Conservation (phyloP, 1,284 basidiomycete species). For the Heterobasidion irregulare region DNA sequence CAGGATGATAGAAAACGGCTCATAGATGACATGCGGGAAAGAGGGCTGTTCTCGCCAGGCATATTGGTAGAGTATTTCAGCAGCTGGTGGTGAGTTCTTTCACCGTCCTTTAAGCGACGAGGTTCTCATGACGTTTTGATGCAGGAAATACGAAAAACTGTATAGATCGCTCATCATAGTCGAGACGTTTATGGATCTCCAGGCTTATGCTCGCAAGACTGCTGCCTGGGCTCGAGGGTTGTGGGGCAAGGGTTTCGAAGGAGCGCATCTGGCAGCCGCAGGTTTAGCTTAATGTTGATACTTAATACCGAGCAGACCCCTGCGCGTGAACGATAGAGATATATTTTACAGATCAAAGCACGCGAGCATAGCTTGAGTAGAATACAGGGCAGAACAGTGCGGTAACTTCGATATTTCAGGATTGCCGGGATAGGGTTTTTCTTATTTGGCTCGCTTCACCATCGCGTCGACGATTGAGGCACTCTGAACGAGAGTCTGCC, state of each 20-base stretch:
- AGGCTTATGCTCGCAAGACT: slow-evolving; percentile 52
- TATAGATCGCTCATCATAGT: slow-evolving; percentile 42
- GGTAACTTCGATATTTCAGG: slow-evolving; percentile 24
- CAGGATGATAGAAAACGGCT: slow-evolving; percentile 61
- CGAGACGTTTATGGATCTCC: slow-evolving; percentile 61
- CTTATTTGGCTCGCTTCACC: too few species aligned
- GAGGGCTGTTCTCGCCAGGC: slow-evolving; percentile 42
- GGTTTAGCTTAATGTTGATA: slow-evolving; percentile 36
- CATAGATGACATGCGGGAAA: slow-evolving; percentile 35
- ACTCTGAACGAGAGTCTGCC: slow-evolving; percentile 46
- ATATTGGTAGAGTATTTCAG: slow-evolving; percentile 47
- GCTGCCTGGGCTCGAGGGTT: slow-evolving; percentile 64
- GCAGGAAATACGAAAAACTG: slow-evolving; percentile 49
- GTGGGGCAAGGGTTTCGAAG: slow-evolving; percentile 42
- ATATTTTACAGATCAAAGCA: background rate
- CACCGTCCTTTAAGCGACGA: slow-evolving; percentile 2
- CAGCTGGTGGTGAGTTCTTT: slow-evolving; percentile 54
- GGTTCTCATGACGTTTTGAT: slow-evolving; percentile 8
- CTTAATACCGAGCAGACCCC: background rate
- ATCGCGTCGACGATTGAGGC: slow-evolving; percentile 40
- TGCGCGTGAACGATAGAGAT: background rate
- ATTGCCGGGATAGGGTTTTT: too few species aligned
- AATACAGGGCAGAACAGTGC: background rate
- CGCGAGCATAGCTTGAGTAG: background rate
- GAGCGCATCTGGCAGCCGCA: slow-evolving; percentile 62